Evolutionary conservation across 768 basidiomycete genomes (phyloP), one percentile per base, ranked within the genome.

Genomic region (Lactarius tabidus): DNA sequence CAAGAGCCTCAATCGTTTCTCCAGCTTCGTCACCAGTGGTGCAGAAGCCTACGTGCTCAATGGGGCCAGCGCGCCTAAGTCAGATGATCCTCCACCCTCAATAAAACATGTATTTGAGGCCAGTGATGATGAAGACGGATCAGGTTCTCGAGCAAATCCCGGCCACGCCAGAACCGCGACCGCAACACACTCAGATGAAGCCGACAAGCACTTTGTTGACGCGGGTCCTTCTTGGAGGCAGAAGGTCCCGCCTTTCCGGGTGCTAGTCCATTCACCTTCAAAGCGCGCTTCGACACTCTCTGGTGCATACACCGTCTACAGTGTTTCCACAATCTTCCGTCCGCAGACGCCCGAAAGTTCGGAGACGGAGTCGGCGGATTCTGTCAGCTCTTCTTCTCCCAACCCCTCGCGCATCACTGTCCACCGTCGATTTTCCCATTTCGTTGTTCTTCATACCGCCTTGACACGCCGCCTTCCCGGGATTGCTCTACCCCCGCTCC

Each of bases 41-140:
- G 91, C 91, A 12, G 91, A 93, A 73, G 87, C 87, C 59, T 93
- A 86, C 77, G 82, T 93, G 9, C 81, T 93, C n/a, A 84, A 87
- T 57, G 91, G 91, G 5, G 78, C 76, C 31, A 74, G 77, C 1
- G 73, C 77, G 52, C 67, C 74, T 8, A 63, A 73, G 36, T 53
- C 71, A 8, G 66, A 70, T 10, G 20, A 62, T 2, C 43, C 70
- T n/a, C 65, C 70, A 20, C 67, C 73, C 52, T 26, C 64, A n/a
- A 56, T 62, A 20, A 72, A 67, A 43, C 70, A 70, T 43, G 65
- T 63, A 3, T 67, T 68, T 57, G 72, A 55, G 70, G 73, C 17
- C 72, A 72, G 66, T 33, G 63, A 67, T 10, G 63, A 64, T 10
- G 73, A 78, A 17, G 81, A 81, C 43, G 83, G 85, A 62, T 71